Base-by-base conservation (phyloP, 108 stramenopile genomes). In the Hondaea fermentalgiana region DNA sequence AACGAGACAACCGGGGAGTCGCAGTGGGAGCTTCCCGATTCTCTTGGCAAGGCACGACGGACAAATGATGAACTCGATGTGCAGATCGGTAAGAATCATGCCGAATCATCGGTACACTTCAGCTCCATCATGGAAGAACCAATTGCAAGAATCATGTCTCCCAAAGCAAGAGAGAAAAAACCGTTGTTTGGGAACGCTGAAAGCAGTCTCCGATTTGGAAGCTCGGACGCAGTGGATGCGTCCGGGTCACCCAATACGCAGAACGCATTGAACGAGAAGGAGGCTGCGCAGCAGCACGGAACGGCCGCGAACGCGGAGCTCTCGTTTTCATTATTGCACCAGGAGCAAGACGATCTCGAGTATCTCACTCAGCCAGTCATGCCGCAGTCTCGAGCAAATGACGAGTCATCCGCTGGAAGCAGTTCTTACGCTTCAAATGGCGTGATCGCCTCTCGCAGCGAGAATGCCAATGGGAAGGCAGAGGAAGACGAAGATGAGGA, bases 11-110 rank as follows among this genome's bases (percentile, higher is more conserved):
- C 90, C 14, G 92, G 90, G 21, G 60, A 88, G 44, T 88, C 87
- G 8, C 92, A 91, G 49, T 94, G 94, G 94, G 92, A 93, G 19
- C 59, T 87, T 25, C 94, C 94, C 3, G 90, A 16, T 10, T 72
- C 69, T 23, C 71, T 94, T 17, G n/a, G 58, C 16, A 90, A 91
- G 21, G 53, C 58, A 35, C 59, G 89, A 5, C 35, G 72, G 1
- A 53, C 87, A 5, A 44, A 49, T 1, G 91, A 92, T 19, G 72
- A 90, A 57, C 88, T n/a, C 8, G 88, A 53, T 17, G 60, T 91
- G 57, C 91, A 76, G 8, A 60, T 87, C 57, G 55, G 87, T 21
- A n/a, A 88, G 12, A 16, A 59, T 0, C 49, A 44, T 16, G 42
- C 42, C 35, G 25, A 14, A 2, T 28, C 64, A 10, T 69, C 64